Conservation (phyloP, 495 filamentous ascomycete species). For the Penicilliopsis zonata region DNA sequence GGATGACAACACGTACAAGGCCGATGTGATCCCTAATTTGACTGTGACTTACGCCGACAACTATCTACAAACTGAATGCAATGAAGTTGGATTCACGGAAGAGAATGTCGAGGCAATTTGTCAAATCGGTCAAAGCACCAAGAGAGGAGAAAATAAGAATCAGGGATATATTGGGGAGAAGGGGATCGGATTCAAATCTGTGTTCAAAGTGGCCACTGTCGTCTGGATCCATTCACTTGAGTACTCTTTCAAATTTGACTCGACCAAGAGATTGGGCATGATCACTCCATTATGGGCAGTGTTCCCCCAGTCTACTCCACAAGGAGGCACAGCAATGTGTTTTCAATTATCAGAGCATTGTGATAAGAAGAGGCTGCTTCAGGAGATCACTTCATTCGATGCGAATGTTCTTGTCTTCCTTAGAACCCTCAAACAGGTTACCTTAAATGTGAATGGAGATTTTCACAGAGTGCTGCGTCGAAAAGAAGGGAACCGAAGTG, state of each 20-base stretch:
- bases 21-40: conserved; percentile 1
- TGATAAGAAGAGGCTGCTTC: neutral
- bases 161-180: neutral
- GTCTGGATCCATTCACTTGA: neutral
- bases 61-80: neutral
- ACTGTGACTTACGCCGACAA: neutral
- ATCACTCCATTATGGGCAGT: neutral
- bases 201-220: neutral
- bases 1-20: conserved; percentile 4
- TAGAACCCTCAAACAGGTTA: neutral
- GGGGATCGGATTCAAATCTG: neutral
- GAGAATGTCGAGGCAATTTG: neutral
- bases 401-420: neutral
- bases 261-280: neutral
- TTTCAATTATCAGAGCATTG: neutral
- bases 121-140: neutral
- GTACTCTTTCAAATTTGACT: neutral
- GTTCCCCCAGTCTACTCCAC: neutral
- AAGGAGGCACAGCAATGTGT: neutral
- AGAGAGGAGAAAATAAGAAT: too few species aligned
- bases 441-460: neutral
- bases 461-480: neutral
- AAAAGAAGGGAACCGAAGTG: neutral
- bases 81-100: neutral
- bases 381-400: neutral